Percentiles rank a stretch among this genome's conserved stretches.
Evolutionary conservation across 2,329 filamentous ascomycete genomes (phyloP).

Genomic region (Xylogone sp.): DNA sequence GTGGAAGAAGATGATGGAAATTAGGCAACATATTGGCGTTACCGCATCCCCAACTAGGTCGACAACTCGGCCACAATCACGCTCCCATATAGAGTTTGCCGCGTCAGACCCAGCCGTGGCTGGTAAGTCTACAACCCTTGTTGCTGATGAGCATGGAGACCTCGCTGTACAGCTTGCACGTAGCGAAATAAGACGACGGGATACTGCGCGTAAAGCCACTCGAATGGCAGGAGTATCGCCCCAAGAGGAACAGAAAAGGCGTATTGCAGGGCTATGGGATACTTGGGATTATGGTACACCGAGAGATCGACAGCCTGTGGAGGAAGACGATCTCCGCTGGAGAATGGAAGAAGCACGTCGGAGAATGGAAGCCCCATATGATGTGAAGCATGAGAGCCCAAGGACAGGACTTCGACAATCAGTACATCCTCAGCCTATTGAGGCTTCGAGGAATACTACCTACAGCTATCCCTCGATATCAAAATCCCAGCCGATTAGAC

Average conservation of each 20-base stretch:
- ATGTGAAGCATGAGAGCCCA: conserved; percentile 13
- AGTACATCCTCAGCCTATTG: conserved; percentile 18
- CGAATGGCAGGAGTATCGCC: conserved; percentile 53
- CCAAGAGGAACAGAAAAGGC: conserved; percentile 53
- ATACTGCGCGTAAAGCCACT: conserved; percentile 54
- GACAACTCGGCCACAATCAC: conserved; percentile 8
- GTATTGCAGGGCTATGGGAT: conserved; percentile 49
- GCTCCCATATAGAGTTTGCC: conserved; percentile 27
- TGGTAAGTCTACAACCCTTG: conserved; percentile 56
- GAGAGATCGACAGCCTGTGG: conserved; percentile 21
- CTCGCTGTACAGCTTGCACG: conserved; percentile 74
- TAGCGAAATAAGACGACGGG: conserved; percentile 65
- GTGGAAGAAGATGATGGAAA: conserved; percentile 53
- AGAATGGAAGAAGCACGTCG: conserved; percentile 48
- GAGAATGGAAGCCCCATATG: conserved; percentile 30
- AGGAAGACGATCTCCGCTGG: conserved; percentile 41
- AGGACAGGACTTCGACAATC: conserved; percentile 14
- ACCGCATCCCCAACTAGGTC: conserved; percentile 4
- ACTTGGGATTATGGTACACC: conserved; percentile 44
- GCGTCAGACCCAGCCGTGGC: conserved; percentile 58
- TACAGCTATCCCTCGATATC: conserved; percentile 57
- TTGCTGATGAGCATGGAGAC: conserved; percentile 68
- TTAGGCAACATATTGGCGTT: conserved; percentile 27
- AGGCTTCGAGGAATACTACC: conserved; percentile 18
- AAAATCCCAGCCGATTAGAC: conserved; percentile 46